Evolutionary conservation across 176 grass and related monocot species (phyloP), one percentile per base, ranked within the genome.

Genomic region (Aegilops longissima): DNA sequence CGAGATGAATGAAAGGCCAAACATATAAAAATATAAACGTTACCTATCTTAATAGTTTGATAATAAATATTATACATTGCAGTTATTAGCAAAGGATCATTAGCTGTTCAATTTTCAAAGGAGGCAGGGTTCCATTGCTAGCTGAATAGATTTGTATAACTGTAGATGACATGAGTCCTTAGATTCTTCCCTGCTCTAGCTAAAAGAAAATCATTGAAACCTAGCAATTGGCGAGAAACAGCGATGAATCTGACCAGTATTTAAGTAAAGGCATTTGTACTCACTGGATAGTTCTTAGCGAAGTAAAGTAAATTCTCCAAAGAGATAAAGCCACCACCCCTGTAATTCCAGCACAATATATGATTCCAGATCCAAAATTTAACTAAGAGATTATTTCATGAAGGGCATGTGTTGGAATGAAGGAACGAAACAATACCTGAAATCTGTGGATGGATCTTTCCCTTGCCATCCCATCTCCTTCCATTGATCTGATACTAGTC

Each of bases 401-500:
- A 64, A 72, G 31, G 14, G 14, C 21, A 76, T 23, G 38, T 6
- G 16, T 25, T 11, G 25, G 47, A 86, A 68, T 52, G 40, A 66
- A 59, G 16, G 40, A 27, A 3, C 4, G 14, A 71, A 52, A 21
- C 27, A 71, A 68, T 71, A 93, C 94, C 94, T 93, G 82, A 95
- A 95, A 89, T 95, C 89, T 71, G 91, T 95, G 40, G 94, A 95
- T 49, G 94, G 94, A 82, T 93, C 94, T 89, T 95, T 95, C 63
- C 94, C 91, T 87, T 95, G 94, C 89, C 91, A 93, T 73, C 94
- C 94, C 89, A 95, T 95, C 74, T 95, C 91, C 77, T 95, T 95
- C 94, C 94, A 95, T 76, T 95, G 94, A 5, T 91, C 89, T 88
- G 94, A 95, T 64, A 95, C 82, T 68, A 95, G 80, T 73, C 84